Percentiles rank a stretch among this genome's conserved stretches.
These are phyloP conservation scores for Picea sitchensis DNA, from an alignment of 75 land plant genomes.

Conservation along the genomic window DNA sequence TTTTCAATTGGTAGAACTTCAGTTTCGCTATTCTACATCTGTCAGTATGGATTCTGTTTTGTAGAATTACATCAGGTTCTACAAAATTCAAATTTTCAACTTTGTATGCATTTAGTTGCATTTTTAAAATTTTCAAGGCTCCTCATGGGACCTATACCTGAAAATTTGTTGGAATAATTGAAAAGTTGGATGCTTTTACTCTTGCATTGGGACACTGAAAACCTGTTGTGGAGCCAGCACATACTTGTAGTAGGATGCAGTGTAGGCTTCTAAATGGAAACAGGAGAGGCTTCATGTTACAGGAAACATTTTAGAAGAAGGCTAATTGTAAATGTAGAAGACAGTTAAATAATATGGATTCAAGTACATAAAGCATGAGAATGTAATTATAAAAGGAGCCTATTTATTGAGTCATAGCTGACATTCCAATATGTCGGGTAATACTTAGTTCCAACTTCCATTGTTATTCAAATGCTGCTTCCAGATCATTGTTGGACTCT, in stretches of 20 bases:
- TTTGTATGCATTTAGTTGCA: background rate
- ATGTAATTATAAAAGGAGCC: background rate
- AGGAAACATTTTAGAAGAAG: background rate
- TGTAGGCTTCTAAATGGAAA: background rate
- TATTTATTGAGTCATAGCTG: background rate
- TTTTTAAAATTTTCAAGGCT: background rate
- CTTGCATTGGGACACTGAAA: background rate
- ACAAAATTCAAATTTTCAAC: background rate
- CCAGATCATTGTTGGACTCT: background rate
- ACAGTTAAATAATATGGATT: background rate
- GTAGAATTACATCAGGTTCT: background rate
- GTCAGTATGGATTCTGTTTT: background rate
- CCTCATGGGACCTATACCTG: background rate
- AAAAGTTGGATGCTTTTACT: background rate
- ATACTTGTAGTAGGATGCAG: background rate
- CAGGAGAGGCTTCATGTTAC: background rate
- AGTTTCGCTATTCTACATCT: background rate
- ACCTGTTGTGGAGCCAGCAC: background rate
- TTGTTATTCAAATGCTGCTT: background rate
- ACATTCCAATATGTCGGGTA: background rate
- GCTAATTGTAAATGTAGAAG: background rate
- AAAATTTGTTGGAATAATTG: background rate
- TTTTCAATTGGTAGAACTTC: no score
- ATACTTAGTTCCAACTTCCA: background rate
- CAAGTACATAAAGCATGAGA: background rate